Percentiles rank a stretch among this genome's conserved stretches.
phyloP scores from a whole-genome alignment of 1,284 basidiomycete species.

The Exobasidium rhododendri region DNA sequence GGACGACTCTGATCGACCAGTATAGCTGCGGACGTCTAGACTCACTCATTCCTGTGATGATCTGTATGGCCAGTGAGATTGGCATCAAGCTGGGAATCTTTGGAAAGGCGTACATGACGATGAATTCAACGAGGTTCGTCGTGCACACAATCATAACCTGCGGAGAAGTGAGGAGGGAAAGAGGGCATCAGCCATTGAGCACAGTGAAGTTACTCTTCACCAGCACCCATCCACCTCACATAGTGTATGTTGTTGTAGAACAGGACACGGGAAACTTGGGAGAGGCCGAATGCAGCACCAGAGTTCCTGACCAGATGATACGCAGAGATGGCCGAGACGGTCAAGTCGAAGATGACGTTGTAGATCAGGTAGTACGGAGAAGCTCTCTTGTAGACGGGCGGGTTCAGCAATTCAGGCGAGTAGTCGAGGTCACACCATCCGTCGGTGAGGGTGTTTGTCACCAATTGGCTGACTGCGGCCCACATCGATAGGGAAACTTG shows the following conservation, averaged over 20 bases:
- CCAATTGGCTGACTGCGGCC: background rate
- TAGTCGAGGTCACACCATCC: conserved; percentile 3
- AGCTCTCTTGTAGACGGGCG: background rate
- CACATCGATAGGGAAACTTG: conserved; percentile 10
- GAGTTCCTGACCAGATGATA: conserved; percentile 11
- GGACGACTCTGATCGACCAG: background rate
- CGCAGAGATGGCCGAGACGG: conserved; percentile 1
- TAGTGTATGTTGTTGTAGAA: conserved; percentile 22
- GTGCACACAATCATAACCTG: conserved; percentile 1
- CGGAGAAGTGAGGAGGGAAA: background rate
- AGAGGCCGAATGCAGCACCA: conserved; percentile 6
- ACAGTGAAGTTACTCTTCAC: background rate
- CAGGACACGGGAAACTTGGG: conserved; percentile 11
- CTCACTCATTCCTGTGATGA: conserved; percentile 7
- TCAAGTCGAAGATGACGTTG: conserved; percentile 12
- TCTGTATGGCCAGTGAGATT: conserved; percentile 1
- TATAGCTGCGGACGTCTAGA: background rate
- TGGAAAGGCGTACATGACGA: background rate
- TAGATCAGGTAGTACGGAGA: conserved; percentile 10
- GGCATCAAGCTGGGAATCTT: background rate
- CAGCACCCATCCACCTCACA: too few relatives aligned
- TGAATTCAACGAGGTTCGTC: conserved; percentile 5
- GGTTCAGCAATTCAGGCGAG: background rate
- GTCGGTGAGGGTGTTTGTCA: background rate
- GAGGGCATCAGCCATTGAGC: background rate